Percentiles rank a stretch among this genome's conserved stretches.
These are phyloP conservation scores for Ensete ventricosum DNA, from an alignment of 176 grass and related monocot species.

Conservation along the genomic window DNA sequence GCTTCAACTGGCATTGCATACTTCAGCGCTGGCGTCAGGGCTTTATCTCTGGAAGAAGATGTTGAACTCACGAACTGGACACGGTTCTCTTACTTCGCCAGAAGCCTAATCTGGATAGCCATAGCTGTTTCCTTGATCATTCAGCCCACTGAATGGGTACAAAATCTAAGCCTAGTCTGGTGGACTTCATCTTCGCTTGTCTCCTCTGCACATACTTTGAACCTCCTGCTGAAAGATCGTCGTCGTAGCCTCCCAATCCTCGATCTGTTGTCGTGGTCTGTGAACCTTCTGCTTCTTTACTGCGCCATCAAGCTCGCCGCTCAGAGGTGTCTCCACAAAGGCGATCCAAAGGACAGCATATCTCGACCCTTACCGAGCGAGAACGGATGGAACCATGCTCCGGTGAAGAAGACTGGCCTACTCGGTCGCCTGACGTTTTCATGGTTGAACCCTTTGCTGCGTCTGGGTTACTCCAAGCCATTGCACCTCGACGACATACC, in stretches of 20 bases:
- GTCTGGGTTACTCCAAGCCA: slow-evolving; percentile 49
- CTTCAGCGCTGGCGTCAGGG: slow-evolving; percentile 13
- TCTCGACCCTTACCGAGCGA: slow-evolving; percentile 37
- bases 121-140: slow-evolving; percentile 47
- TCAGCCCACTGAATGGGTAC: slow-evolving; percentile 26
- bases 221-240: slow-evolving; percentile 19
- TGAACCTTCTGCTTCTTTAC: slow-evolving; percentile 46
- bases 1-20: slow-evolving; percentile 26
- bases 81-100: slow-evolving; percentile 22
- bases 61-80: not conserved
- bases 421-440: slow-evolving; percentile 62
- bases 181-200: slow-evolving; percentile 56
- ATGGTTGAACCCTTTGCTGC: slow-evolving; percentile 70
- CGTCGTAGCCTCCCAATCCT: slow-evolving; percentile 5
- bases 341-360: slow-evolving; percentile 12
- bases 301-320: slow-evolving; percentile 25
- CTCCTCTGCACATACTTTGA: slow-evolving; percentile 43
- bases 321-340: not conserved
- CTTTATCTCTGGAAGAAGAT: not conserved
- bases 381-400: slow-evolving; percentile 22
- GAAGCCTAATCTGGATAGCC: slow-evolving; percentile 36
- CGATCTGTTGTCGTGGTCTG: slow-evolving; percentile 50
- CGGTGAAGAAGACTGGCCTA: slow-evolving; percentile 35
- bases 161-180: slow-evolving; percentile 39
- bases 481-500: slow-evolving; percentile 62